A percentile compares a stretch with the other conserved stretches of the same genome.
Evolutionary conservation across 441 rosid species (phyloP).

Genomic region (Adansonia grandidieri): DNA sequence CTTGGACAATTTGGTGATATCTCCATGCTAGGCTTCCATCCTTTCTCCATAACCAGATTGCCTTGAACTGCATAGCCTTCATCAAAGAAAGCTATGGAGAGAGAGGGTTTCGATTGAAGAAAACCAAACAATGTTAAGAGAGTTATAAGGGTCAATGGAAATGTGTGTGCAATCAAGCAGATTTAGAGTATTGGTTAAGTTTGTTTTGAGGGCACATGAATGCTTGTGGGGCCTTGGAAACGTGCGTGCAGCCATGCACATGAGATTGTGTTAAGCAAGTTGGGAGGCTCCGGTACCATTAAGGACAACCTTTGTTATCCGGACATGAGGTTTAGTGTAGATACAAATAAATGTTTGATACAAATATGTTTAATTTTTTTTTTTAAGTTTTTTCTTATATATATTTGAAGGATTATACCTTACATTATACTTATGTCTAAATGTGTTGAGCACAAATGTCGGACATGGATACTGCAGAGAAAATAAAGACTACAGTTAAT

Average conservation of each 20-base stretch:
- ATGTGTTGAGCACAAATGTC: too few species aligned
- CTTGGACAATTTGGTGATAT: slow-evolving; percentile 66
- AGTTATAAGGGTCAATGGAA: slow-evolving; percentile 24
- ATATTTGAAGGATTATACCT: too few species aligned
- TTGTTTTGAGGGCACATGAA: slow-evolving; percentile 28
- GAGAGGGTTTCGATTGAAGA: slow-evolving; percentile 18
- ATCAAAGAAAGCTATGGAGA: slow-evolving; percentile 22
- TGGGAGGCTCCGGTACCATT: slow-evolving; percentile 38
- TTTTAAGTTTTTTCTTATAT: too few species aligned
- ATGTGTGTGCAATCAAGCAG: slow-evolving; percentile 17
- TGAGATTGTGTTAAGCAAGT: slow-evolving; percentile 36
- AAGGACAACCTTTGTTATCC: slow-evolving; percentile 28
- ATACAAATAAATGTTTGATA: too few species aligned
- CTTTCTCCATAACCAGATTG: slow-evolving; percentile 49
- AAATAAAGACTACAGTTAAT: too few species aligned
- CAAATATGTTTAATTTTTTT: too few species aligned
- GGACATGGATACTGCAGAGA: too few species aligned
- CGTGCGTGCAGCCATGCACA: slow-evolving; percentile 30
- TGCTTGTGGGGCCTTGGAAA: slow-evolving; percentile 2
- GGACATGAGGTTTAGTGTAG: too few species aligned
- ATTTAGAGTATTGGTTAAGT: background rate
- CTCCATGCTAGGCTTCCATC: slow-evolving; percentile 56
- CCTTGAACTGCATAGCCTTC: background rate
- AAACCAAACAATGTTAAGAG: background rate
- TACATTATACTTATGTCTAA: too few species aligned